phyloP scores from a whole-genome alignment of 768 basidiomycete species.

The Sistotremastrum niveocremeum region DNA sequence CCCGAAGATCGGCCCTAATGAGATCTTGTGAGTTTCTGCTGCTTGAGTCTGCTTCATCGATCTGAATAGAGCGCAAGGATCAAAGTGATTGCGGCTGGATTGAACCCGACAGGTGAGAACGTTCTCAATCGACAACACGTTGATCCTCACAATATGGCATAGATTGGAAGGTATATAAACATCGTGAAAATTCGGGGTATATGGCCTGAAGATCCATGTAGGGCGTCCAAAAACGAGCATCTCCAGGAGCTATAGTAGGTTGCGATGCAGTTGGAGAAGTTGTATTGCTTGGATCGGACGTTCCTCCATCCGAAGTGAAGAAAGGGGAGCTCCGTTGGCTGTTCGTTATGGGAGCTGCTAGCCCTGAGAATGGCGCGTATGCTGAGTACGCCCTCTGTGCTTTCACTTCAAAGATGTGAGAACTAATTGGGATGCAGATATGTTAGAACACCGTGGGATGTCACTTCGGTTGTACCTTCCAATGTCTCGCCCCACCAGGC shows the following conservation, averaged over 20 bases:
- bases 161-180: not conserved
- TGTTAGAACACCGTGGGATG: not conserved
- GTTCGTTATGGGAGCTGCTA: not conserved
- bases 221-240: not conserved
- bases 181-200: not conserved
- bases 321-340: slow-evolving; percentile 1
- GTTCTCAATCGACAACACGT: not conserved
- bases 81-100: not conserved
- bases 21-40: not conserved
- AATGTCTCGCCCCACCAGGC: not conserved
- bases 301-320: not conserved
- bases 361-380: not conserved
- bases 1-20: not conserved
- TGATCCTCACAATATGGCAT: not conserved
- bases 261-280: slow-evolving; percentile 1
- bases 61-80: not conserved
- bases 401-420: not conserved
- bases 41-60: not conserved
- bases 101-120: not conserved
- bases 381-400: not conserved
- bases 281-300: not conserved
- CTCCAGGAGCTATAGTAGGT: not conserved
- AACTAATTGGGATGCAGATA: not conserved
- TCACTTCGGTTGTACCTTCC: not conserved
- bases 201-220: not conserved